Evolutionary conservation across 495 filamentous ascomycete genomes (phyloP), one percentile per base, ranked within the genome.

Genomic region (Cercophora scortea): DNA sequence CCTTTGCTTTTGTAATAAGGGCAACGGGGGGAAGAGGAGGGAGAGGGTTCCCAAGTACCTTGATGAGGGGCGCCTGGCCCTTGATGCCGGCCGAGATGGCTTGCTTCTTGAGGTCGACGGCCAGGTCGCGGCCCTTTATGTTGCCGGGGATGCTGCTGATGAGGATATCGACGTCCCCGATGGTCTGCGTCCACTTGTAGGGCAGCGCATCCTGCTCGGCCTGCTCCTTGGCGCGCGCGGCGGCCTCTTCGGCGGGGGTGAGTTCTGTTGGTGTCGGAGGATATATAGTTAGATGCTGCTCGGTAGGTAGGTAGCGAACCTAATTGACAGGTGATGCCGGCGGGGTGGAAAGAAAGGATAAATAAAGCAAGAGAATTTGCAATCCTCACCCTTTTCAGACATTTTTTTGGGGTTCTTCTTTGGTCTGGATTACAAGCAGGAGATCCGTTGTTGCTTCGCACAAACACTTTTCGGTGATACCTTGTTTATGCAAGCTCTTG

Each of bases 101-200:
- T 45, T 73, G 82, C 72, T 87, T 90, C 59, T 85, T 90, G 65
- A 97, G 79, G 47, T 86, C 83, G 18, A 98, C 85, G 44, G 83
- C 81, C 15, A 97, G 70, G 58, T 98, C 93, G 42, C 83, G 79
- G n/a, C 80, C 88, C 66, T 90, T 90, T 57, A 95, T 71, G 57
- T 87, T 93, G 17, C 75, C 83, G 1, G 91, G 81, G 3, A 98
- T 81, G 42, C 65, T 61, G 42, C 65, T 62, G 48, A 91, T 71
- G 33, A 78, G 85, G 55, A 98, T 71, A 61, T 97, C 91, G 56
- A 96, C 71, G 58, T 97, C 94, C 54, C 79, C 76, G 69, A 98
- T 96, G n/a, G 86, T 90, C 70, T 98, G 93, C 2, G 81, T 88
- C 93, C 93, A 98, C 72, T 93, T 90, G 83, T 98, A 98, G 4